Base-by-base conservation (phyloP, 305 asterid genomes). In the Lippia alba region DNA sequence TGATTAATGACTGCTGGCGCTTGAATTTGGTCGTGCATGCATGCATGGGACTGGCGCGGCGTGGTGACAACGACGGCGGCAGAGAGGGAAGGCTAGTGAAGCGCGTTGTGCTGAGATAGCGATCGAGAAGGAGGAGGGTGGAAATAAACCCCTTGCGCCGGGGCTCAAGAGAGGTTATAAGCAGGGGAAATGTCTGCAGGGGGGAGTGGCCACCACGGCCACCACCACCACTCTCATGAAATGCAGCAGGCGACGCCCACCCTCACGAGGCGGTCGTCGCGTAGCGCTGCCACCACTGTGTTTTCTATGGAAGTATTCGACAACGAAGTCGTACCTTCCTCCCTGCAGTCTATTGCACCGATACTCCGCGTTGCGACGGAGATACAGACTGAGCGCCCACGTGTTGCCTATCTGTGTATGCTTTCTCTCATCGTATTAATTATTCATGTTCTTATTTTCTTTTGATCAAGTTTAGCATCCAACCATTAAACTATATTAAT, bases 261-360 rank as follows among this genome's bases (percentile, higher is more conserved):
- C 36, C 82, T 95, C 69, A 76, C 86, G 50, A 81, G 98, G 76
- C 84, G 92, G 58, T 87, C 98, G 19, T 95, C 99, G 7, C 93
- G 99, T 16, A 88, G 98, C 69, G 94, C 94, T 12, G 89, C 98
- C 65, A 86, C 89, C 66, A 92, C 98, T 16, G 83, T 90, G 55
- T 85, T 92, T 78, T 90, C 99, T 3, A 84, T 87, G 93, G 99
- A 95, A 80, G 99, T 95, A 7, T 95, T 95, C 71, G 98, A 95
- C 67, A 92, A 82, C 8, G 99, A 95, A 85, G 98, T 95, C 39
- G 99, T 92, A n/a, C 99, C 99, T 6, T 90, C 98, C 11, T 90
- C 99, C 18, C 89, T 95, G 62, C 98, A 89, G 76, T 85, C 96
- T 19, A 92, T 92, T 66, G 94, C 97, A 7, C 99, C 97, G 36